Conservation (phyloP, 1,284 basidiomycete genomes). For the Coniferiporia sulphurascens region DNA sequence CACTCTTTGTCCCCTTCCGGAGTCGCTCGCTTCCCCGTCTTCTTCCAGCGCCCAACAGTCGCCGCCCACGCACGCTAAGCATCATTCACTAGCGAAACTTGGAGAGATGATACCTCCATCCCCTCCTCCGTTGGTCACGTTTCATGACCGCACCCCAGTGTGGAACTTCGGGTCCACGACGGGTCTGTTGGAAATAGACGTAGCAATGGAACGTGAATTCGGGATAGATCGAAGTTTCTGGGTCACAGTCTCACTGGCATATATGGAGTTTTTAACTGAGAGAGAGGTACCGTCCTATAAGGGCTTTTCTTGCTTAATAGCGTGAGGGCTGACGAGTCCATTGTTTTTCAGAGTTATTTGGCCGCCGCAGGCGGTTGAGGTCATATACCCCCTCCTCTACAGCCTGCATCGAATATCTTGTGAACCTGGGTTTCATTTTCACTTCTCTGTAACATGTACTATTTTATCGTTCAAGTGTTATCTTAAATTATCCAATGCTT, state of each 20-base stretch:
- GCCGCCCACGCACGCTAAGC: conserved; percentile 1
- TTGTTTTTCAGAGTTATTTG: conserved; percentile 4
- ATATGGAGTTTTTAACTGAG: conserved; percentile 70
- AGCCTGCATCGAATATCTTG: background rate
- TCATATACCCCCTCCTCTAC: background rate
- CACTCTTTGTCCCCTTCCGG: conserved; percentile 44
- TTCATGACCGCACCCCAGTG: conserved; percentile 65
- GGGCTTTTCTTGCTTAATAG: background rate
- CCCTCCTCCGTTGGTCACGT: conserved; percentile 49
- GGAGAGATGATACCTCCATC: conserved; percentile 20
- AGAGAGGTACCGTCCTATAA: conserved; percentile 46
- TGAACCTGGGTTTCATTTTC: background rate
- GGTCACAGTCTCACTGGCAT: conserved; percentile 66
- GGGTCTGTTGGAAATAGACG: conserved; percentile 61
- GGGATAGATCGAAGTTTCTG: conserved; percentile 75
- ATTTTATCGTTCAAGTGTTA: no score
- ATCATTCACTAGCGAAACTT: conserved; percentile 1
- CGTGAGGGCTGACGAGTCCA: background rate
- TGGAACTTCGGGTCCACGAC: conserved; percentile 52
- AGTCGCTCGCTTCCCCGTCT: background rate
- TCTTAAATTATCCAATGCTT: no score
- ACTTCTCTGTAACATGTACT: no score
- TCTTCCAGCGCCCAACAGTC: background rate
- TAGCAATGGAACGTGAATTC: conserved; percentile 47
- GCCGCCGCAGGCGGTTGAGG: conserved; percentile 6